Evolutionary conservation across 73 alveolate genomes (phyloP).

Genomic region (Paramecium pentaurelia): DNA sequence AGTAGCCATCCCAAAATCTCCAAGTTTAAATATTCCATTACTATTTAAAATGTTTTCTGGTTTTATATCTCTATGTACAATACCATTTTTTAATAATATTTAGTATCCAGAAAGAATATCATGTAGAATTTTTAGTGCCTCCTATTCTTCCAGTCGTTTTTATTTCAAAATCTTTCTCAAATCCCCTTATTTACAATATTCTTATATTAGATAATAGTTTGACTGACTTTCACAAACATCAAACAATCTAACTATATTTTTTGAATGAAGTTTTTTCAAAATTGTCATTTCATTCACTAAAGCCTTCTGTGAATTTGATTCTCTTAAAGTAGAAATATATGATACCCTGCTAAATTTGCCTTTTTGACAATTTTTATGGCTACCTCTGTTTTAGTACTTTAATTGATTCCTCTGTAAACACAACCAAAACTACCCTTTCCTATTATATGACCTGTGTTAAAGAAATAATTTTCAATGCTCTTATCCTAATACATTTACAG

Average conservation of each 20-base stretch:
- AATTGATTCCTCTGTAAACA: background rate
- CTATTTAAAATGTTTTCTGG: constrained; percentile 41
- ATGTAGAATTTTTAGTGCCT: background rate
- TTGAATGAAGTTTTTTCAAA: background rate
- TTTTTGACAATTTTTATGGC: background rate
- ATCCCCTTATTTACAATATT: background rate
- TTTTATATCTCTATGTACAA: constrained; percentile 51
- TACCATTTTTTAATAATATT: background rate
- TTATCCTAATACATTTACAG: background rate
- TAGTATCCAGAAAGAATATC: constrained; percentile 3
- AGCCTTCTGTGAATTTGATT: background rate
- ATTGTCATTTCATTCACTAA: background rate
- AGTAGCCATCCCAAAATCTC: constrained; percentile 57
- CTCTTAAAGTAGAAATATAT: background rate
- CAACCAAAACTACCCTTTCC: background rate
- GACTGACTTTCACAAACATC: background rate
- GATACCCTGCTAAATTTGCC: background rate
- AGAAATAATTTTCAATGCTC: background rate
- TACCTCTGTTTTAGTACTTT: background rate
- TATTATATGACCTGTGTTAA: background rate
- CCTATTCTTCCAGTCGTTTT: background rate
- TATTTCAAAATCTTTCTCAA: background rate
- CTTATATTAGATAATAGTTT: background rate
- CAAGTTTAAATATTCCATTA: constrained; percentile 18
- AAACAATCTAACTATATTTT: background rate